phyloP scores from a whole-genome alignment of 108 stramenopile genomes.

The Chaetoceros muelleri region DNA sequence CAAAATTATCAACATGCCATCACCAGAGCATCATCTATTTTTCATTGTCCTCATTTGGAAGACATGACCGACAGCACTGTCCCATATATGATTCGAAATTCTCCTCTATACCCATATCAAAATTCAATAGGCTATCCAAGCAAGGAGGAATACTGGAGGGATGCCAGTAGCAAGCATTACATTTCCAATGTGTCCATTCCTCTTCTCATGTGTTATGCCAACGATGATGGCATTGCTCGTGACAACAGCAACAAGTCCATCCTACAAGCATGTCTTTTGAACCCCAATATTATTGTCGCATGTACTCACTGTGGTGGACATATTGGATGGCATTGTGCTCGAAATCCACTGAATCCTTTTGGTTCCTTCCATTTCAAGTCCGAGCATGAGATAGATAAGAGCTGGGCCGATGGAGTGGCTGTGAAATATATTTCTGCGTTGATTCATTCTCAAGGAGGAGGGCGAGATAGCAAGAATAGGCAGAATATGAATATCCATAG shows the following conservation, averaged over 20 bases:
- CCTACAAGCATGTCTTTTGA: conserved; percentile 49
- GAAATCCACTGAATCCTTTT: conserved; percentile 9
- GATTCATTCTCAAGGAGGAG: too few species aligned
- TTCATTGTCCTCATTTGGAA: conserved; percentile 9
- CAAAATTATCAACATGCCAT: conserved; percentile 35
- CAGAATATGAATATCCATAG: too few species aligned
- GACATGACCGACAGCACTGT: conserved; percentile 46
- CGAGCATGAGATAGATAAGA: conserved; percentile 21
- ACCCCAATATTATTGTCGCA: conserved; percentile 74
- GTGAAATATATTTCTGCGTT: conserved; percentile 79
- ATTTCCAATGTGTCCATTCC: conserved; percentile 67
- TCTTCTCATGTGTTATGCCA: conserved; percentile 50
- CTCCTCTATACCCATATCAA: conserved; percentile 48
- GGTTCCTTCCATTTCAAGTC: conserved; percentile 6
- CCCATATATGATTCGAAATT: conserved; percentile 51
- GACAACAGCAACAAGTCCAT: conserved; percentile 28
- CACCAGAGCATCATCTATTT: conserved; percentile 12
- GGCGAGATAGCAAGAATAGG: too few species aligned
- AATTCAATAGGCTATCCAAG: conserved; percentile 47
- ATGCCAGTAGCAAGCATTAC: conserved; percentile 50
- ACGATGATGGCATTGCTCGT: conserved; percentile 68
- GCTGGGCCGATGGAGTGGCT: conserved; percentile 73
- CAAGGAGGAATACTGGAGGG: conserved; percentile 60
- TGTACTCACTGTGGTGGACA: conserved; percentile 80
- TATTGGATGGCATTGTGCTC: conserved; percentile 73